These are phyloP conservation scores for Citrus maxima DNA, from an alignment of 345 rosid species.

Conservation along the genomic window DNA sequence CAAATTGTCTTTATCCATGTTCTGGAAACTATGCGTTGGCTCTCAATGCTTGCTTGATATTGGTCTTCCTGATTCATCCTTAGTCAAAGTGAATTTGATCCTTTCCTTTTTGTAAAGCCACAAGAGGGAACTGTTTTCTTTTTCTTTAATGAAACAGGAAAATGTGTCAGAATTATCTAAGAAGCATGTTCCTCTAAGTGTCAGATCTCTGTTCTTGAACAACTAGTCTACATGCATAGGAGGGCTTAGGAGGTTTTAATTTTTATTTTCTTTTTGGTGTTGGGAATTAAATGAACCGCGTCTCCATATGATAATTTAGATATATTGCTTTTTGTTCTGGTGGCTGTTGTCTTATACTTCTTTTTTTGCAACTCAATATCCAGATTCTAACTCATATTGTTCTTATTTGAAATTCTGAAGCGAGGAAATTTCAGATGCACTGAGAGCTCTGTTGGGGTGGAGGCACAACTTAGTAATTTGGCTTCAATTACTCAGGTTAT, in stretches of 20 bases:
- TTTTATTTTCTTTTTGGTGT: not conserved
- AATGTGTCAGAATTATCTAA: not conserved
- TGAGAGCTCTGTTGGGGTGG: slow-evolving; percentile 90
- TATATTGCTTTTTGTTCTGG: not conserved
- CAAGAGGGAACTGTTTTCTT: not conserved
- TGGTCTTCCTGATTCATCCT: not conserved
- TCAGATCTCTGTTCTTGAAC: not conserved
- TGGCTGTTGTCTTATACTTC: slow-evolving; percentile 8
- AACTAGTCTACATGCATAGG: not conserved
- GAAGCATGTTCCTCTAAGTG: not conserved
- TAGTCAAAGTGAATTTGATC: not conserved
- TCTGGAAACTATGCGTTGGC: not conserved
- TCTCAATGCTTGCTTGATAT: not conserved
- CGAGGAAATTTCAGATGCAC: slow-evolving; percentile 93
- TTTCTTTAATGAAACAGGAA: not conserved
- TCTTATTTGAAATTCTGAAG: slow-evolving; percentile 43
- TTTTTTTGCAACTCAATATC: slow-evolving; percentile 14
- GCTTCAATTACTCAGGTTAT: slow-evolving; percentile 85
- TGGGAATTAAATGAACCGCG: not conserved
- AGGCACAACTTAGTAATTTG: slow-evolving; percentile 80
- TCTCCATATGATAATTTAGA: not conserved
- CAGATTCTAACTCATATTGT: slow-evolving; percentile 25
- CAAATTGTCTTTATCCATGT: not conserved
- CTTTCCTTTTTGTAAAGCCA: not conserved
- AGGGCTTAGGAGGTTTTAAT: not conserved